These are phyloP conservation scores for Zoysia matrella DNA, from an alignment of 202 grass and related monocot genomes.

Conservation along the genomic window DNA sequence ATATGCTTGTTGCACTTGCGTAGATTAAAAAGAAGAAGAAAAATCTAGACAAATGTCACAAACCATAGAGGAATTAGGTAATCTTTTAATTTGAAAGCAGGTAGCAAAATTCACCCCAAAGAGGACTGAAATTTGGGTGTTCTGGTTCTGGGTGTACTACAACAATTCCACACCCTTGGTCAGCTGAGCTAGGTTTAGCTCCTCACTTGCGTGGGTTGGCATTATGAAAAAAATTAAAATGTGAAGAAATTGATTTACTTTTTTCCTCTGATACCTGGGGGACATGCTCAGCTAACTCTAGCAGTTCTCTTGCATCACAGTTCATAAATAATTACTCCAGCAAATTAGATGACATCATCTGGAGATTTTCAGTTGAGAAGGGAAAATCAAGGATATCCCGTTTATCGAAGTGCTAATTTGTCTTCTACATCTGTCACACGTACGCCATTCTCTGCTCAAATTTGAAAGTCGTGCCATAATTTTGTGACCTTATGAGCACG, in stretches of 20 bases:
- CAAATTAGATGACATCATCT: conserved; percentile 94
- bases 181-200: background rate
- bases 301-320: conserved; percentile 47
- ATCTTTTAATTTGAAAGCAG: background rate
- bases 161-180: background rate
- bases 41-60: background rate
- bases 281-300: conserved; percentile 38
- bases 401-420: conserved; percentile 55
- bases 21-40: background rate
- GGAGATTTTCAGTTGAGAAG: conserved; percentile 74
- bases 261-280: conserved; percentile 13
- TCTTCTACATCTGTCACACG: background rate
- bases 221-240: conserved; percentile 28
- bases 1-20: background rate
- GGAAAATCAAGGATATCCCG: conserved; percentile 60
- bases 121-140: background rate
- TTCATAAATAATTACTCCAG: conserved; percentile 77
- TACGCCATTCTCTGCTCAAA: conserved; percentile 22
- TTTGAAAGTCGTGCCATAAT: background rate
- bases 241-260: conserved; percentile 18
- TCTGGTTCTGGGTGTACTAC: background rate
- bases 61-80: background rate
- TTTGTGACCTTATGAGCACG: background rate
- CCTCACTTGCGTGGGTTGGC: background rate
- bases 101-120: background rate